A percentile compares a stretch with the other conserved stretches of the same genome.
Conservation (phyloP, 257 asterid genomes). For the Catharanthus roseus region DNA sequence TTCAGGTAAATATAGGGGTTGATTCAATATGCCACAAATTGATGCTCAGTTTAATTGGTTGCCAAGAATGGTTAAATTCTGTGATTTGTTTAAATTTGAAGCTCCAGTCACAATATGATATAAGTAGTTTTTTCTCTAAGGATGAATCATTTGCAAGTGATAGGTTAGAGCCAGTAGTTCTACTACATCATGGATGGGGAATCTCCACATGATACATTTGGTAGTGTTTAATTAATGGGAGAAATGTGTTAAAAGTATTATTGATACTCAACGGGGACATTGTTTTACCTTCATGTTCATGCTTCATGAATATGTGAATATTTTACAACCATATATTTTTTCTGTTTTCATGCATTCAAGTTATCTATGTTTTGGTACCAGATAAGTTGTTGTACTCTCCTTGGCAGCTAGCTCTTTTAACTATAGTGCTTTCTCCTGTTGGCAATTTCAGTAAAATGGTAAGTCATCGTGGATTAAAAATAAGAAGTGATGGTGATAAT, state of each 20-base stretch:
- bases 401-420: background rate
- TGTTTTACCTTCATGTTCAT: background rate
- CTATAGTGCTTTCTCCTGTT: background rate
- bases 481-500: background rate
- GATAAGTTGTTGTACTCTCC: background rate
- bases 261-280: background rate
- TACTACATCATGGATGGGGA: background rate
- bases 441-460: background rate
- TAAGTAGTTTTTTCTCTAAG: background rate
- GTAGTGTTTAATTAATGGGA: background rate
- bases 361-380: background rate
- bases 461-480: background rate
- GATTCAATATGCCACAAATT: background rate
- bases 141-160: background rate
- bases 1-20: conserved; percentile 52
- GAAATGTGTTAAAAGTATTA: too few relatives aligned
- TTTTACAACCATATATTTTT: background rate
- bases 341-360: background rate
- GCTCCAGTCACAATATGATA: background rate
- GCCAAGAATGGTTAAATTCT: background rate
- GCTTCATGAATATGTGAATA: background rate
- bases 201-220: background rate
- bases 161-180: background rate
- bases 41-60: background rate
- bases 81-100: background rate